These are phyloP conservation scores for Dioszegia hungarica DNA, from an alignment of 768 basidiomycete species.

Conservation along the genomic window DNA sequence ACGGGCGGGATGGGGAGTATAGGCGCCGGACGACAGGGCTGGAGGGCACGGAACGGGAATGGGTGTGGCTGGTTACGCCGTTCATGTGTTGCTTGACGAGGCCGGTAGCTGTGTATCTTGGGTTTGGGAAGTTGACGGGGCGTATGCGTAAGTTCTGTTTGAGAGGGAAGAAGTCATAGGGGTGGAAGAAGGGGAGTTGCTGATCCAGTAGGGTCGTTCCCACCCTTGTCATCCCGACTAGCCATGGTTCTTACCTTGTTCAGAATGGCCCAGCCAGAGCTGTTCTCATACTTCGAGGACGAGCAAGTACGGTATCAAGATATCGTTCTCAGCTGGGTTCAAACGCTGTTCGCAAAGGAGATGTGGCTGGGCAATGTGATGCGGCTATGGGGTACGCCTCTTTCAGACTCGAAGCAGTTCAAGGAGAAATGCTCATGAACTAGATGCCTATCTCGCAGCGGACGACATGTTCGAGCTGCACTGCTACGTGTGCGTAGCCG, in stretches of 20 bases:
- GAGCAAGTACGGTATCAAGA: constrained; percentile 38
- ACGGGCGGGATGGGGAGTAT: constrained; percentile 19
- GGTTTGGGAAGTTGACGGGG: constrained; percentile 35
- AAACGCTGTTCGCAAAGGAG: constrained; percentile 29
- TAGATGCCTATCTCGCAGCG: constrained; percentile 41
- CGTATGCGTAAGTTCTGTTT: constrained; percentile 25
- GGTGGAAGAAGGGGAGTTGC: not conserved
- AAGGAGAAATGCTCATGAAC: constrained; percentile 1
- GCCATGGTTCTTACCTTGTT: constrained; percentile 38
- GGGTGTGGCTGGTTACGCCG: constrained; percentile 38
- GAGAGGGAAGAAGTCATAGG: not conserved
- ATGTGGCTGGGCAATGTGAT: constrained; percentile 43
- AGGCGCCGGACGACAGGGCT: constrained; percentile 2
- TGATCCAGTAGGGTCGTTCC: constrained; percentile 21
- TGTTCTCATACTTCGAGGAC: constrained; percentile 40
- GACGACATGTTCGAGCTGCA: constrained; percentile 44
- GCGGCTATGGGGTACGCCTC: constrained; percentile 38
- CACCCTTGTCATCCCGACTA: constrained; percentile 30
- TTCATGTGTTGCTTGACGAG: constrained; percentile 35
- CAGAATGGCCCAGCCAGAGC: constrained; percentile 31
- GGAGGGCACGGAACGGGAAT: constrained; percentile 20
- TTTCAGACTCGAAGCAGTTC: too few relatives aligned
- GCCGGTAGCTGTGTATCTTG: constrained; percentile 34
- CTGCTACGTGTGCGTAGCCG: constrained; percentile 43
- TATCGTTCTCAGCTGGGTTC: constrained; percentile 36